Evolutionary conservation across 2,329 filamentous ascomycete genomes (phyloP), one percentile per base, ranked within the genome.

Genomic region (Podosphaera aphanis): DNA sequence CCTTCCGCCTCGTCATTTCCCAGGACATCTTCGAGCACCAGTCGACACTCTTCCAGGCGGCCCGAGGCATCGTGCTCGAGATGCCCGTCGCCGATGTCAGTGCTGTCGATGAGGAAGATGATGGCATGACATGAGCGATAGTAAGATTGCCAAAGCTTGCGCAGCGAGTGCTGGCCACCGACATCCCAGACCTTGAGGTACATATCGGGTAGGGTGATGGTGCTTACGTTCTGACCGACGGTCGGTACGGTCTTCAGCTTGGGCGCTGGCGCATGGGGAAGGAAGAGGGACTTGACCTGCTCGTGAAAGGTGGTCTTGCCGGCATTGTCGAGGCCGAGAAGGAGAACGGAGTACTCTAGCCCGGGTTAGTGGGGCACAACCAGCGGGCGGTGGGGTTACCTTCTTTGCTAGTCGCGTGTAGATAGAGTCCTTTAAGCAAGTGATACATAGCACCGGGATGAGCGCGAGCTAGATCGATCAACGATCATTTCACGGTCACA

Each of bases 101-200:
- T 84, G 61, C 80, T 88, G 64, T 98, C 90, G 57, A 98, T 84
- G 49, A 98, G 85, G 63, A 95, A 98, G 51, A 98, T 83, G 57
- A 98, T 93, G 53, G 90, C 90, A 62, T 98, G 90, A 57, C 85
- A 93, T 61, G 76, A 83, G 44, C 77, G 70, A 67, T 94, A 98
- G 66, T 98, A 98, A 62, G 78, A 84, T 62, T 93, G 84, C 90
- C 90, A 98, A 27, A 95, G 74, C 51, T 80, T 79, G 50, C 90
- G 79, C 59, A 98, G 72, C 23, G 74, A 80, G 58, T 90, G 77
- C 63, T 98, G 90, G 5, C 90, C 90, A 52, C 90, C 90, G 0
- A 98, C 84, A 60, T 98, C 90, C 90, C 90, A 95, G 56, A 98
- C 81, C 68, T 94, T 93, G 59, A 98, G 70, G 67, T 95, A 94